A percentile compares a stretch with the other conserved stretches of the same genome.
Conservation (phyloP, 2,329 filamentous ascomycete genomes). For the Ophiocordyceps camponoti-floridani region DNA sequence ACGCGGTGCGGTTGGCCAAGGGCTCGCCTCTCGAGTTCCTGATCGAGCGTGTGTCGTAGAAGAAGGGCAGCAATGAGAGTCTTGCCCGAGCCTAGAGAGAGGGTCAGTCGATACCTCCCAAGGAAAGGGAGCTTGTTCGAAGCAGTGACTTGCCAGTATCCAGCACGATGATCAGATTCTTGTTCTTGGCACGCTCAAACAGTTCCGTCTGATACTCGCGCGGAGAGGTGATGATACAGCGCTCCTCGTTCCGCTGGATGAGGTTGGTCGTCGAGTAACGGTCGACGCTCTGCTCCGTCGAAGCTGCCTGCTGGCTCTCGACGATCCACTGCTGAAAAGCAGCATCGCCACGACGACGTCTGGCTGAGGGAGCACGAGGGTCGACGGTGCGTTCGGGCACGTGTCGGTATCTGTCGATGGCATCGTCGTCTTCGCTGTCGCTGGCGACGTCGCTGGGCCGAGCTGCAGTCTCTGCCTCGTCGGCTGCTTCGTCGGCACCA, state of each 20-base stretch:
- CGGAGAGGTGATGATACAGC: constrained; percentile 53
- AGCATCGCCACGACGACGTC: constrained; percentile 1
- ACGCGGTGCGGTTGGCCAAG: constrained; percentile 42
- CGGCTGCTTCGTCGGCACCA: no score
- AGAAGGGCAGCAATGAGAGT: constrained; percentile 88
- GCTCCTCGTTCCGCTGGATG: constrained; percentile 2
- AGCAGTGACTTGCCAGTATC: constrained; percentile 53
- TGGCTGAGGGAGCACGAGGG: not conserved
- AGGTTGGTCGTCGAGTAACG: not conserved
- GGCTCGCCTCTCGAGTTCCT: constrained; percentile 55
- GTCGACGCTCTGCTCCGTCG: not conserved
- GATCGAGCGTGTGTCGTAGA: constrained; percentile 55
- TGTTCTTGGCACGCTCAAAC: constrained; percentile 67
- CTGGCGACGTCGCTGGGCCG: not conserved
- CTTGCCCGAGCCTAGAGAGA: constrained; percentile 64
- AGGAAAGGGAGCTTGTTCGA: no score
- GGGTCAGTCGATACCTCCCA: not conserved
- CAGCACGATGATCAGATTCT: constrained; percentile 83
- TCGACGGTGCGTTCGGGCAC: not conserved
- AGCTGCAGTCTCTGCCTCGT: not conserved
- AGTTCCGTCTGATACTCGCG: constrained; percentile 86
- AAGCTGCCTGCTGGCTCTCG: not conserved
- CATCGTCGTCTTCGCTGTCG: constrained; percentile 9
- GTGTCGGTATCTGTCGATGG: constrained; percentile 2
- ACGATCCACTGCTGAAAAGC: constrained; percentile 4